These are phyloP conservation scores for Apostasia ramifera DNA, from an alignment of 106 monocot species.

Conservation along the genomic window DNA sequence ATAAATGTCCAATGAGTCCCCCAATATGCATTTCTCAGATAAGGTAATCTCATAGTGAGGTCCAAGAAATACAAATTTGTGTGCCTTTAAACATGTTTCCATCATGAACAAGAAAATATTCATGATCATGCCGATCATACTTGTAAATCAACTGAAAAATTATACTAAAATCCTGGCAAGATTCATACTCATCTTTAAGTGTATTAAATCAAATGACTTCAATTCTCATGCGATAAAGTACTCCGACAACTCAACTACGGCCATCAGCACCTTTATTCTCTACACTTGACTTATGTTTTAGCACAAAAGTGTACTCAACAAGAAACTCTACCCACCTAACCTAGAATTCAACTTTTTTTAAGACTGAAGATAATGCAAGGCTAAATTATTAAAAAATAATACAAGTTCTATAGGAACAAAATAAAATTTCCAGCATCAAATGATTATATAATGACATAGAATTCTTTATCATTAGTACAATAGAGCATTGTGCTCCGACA, in stretches of 20 bases:
- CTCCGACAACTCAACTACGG: background rate
- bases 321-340: background rate
- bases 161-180: background rate
- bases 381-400: background rate
- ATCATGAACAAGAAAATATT: background rate
- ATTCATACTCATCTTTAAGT: background rate
- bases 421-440: background rate
- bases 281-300: background rate
- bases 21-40: background rate
- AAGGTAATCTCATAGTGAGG: background rate
- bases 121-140: too few relatives aligned
- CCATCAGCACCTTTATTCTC: background rate
- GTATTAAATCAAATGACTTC: background rate
- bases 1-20: background rate
- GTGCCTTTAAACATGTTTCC: background rate
- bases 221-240: background rate
- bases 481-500: too few relatives aligned
- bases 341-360: background rate
- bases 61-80: background rate
- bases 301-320: background rate
- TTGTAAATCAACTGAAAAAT: too few relatives aligned
- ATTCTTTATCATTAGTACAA: background rate
- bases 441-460: background rate
- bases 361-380: background rate
- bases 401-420: background rate